Base-by-base conservation (phyloP, 2,329 filamentous ascomycete species). In the Domatiomyces globalis region DNA sequence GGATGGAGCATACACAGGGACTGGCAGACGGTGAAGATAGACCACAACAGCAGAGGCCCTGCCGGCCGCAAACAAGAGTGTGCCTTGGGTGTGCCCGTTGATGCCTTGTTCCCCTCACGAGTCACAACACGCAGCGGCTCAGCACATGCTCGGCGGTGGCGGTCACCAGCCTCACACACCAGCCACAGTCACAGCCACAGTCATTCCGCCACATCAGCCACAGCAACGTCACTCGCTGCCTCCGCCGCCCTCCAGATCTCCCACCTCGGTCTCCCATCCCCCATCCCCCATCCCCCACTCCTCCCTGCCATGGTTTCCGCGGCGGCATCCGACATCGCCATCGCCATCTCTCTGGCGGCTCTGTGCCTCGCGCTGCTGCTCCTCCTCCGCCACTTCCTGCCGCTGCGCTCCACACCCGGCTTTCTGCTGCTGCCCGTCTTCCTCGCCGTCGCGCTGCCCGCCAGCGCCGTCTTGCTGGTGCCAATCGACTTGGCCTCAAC, bases 401-500 rank as follows among this genome's bases (percentile, higher is more conserved):
- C 90, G 2, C 76, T 98, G 33, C 87, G 92, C 60, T 81, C 84
- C 5, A 96, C 92, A 1, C 90, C 92, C 0, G 86, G 83, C 54
- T 95, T 94, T 68, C 81, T 96, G 48, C 77, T 88, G 48, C 77
- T 95, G 1, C 90, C 92, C 36, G 87, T 98, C 56, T 98, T 98
- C 71, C 84, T 98, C 59, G 87, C 90, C n/a, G 77, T 98, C 60
- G 89, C 87, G 63, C 79, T 98, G 5, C 94, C 92, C 9, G 87
- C 87, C 46, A 89, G 85, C 66, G 90, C 94, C 63, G 80, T 96
- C 20, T 74, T 98, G 20, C 79, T 98, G 19, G 88, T 98, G 5
- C 92, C 92, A 4, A 94, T 98, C 66, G 92, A 98, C 68, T 80
- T 98, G 58, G 89, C 90, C 1, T 95, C 89, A 5, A 90, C 80